Evolutionary conservation across 2,329 filamentous ascomycete species (phyloP), one percentile per base, ranked within the genome.

Genomic region (Capronia americana): DNA sequence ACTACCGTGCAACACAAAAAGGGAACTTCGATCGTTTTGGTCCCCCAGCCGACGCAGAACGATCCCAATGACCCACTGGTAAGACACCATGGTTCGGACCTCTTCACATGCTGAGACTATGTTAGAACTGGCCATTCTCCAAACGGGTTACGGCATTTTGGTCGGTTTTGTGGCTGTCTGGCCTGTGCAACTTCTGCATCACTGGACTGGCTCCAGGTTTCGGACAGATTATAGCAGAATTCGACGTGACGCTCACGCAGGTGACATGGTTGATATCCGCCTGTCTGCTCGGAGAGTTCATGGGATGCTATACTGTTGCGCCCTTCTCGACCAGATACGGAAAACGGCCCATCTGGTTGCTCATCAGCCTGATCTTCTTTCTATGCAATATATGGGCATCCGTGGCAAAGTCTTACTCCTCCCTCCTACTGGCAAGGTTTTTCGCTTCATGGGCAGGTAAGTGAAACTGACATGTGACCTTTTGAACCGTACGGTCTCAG

Each of bases 241-340:
- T 64, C 32, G 14, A 59, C 7, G 14, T 46, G 26, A 53, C 26
- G 5, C 14, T 64, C 12, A 59, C 38, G 1, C 44, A 64, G 14
- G 41, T 32, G 81, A 57, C 55, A 46, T 57, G 34, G 30, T 7
- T 57, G 32, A 57, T 57, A 17, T 57, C 55, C 2, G 55, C 23
- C 3, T 41, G 34, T 8, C 32, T 38, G 4, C 32, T 57, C 5
- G 55, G 55, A 6, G 34, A 41, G 32, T 38, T 44, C 10, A 46
- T 57, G 34, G 55, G 55, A 2, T 57, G 55, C 14, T 57, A 41
- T 17, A 10, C 34, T 2, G 17, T 57, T 7, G 55, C 55, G 2
- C 55, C 55, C 3, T 57, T 57, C 14, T 46, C 55, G n/a, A 44
- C 23, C 14, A 34, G 34, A 7, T 57, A 57, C 12, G 55, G 55